phyloP scores from a whole-genome alignment of 2,329 filamentous ascomycete species.

The Helotiales sp. region DNA sequence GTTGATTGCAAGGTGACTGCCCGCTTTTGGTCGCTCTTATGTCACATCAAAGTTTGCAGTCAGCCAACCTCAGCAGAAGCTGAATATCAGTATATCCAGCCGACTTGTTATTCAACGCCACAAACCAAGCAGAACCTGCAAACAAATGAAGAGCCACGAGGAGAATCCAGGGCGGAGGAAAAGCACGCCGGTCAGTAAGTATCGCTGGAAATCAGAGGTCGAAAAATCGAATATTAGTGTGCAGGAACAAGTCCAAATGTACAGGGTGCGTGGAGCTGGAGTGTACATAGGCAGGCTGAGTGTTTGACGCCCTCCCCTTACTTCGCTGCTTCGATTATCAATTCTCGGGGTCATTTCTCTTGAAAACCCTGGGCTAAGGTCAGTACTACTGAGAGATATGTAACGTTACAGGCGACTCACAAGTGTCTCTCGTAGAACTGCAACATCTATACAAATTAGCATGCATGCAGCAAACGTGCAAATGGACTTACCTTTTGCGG shows the following conservation, averaged over 20 bases:
- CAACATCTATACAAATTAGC: slow-evolving; percentile 37
- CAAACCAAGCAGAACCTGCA: background rate
- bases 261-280: background rate
- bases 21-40: background rate
- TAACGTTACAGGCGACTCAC: slow-evolving; percentile 26
- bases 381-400: slow-evolving; percentile 3
- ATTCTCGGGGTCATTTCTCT: slow-evolving; percentile 5
- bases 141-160: background rate
- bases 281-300: background rate
- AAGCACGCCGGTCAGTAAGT: background rate
- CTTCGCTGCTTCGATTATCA: background rate
- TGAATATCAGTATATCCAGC: background rate
- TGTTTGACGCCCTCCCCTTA: too few species aligned
- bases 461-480: background rate
- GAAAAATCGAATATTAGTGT: background rate
- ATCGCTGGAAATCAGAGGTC: background rate
- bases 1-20: background rate
- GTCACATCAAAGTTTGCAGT: background rate
- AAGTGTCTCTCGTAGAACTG: slow-evolving; percentile 50
- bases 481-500: slow-evolving; percentile 67
- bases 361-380: slow-evolving; percentile 23
- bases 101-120: background rate
- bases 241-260: background rate
- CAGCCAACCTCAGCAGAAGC: background rate
- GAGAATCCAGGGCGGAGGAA: background rate